Base-by-base conservation (phyloP, 257 asterid genomes). In the Dorcoceras hygrometricum region DNA sequence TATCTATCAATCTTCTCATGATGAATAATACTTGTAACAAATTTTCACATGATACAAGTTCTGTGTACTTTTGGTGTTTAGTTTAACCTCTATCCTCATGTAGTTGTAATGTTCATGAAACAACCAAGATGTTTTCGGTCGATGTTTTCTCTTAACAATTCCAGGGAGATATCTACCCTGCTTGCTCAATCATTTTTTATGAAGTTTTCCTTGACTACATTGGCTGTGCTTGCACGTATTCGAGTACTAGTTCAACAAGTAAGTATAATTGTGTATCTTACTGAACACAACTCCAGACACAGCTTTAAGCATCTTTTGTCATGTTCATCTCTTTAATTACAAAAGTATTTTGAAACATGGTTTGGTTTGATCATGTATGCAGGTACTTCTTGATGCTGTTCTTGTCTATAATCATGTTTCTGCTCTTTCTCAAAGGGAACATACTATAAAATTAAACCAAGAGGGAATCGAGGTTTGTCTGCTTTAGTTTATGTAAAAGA, bases 171-270 rank as follows among this genome's bases (percentile, higher is more conserved):
- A 79, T 94, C 97, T 7, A 82, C 75, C 43, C 83, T 94, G 78
- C 91, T 94, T 51, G 99, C 97, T 31, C 95, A 75, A 65, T 87
- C 97, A 25, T 90, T 90, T 79, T 94, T 94, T 83, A 78, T 81
- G 91, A 91, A 91, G 72, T 87, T 90, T 74, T 88, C 97, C 14
- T 75, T 94, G 53, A 82, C 93, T 10, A 60, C 74, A 57, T 73
- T 94, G 86, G 87, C 99, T 18, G 77, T 90, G 82, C 89, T 94
- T 63, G 90, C 95, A 61, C 92, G 99, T 31, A 71, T 88, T 32
- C 86, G 99, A 67, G 96, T 90, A 65, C 80, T 90, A 72, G 78
- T 85, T 82, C 99, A 94, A 74, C 97, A 94, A 67, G 98, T 89
- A 83, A 83, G 87, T 48, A 55, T 68, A 26, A 18, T 31, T 39